These are phyloP conservation scores for Penicillium hesseltinei DNA, from an alignment of 2,329 filamentous ascomycete species.

Conservation along the genomic window DNA sequence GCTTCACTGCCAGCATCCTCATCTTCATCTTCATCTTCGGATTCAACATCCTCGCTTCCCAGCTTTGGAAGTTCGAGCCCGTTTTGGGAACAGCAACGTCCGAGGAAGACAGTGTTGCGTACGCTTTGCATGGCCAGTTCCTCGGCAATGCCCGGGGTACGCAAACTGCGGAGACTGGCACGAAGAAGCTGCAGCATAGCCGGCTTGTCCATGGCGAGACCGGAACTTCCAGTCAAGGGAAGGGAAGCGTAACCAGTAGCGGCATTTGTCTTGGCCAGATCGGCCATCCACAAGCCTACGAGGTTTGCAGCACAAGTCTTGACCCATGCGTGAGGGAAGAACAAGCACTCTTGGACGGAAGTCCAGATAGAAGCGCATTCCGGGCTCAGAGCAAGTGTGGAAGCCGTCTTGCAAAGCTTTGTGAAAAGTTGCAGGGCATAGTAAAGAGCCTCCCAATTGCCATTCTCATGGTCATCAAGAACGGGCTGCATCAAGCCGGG, in stretches of 20 bases:
- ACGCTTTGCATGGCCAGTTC: constrained; percentile 74
- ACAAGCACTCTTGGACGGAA: constrained; percentile 65
- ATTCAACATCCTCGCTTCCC: constrained; percentile 40
- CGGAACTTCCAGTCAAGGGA: constrained; percentile 67
- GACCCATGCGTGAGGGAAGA: constrained; percentile 69
- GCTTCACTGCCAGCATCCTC: constrained; percentile 47
- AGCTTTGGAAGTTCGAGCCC: constrained; percentile 46
- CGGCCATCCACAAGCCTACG: constrained; percentile 72
- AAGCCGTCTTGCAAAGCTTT: constrained; percentile 66
- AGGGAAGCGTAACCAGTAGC: constrained; percentile 54
- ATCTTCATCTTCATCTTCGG: constrained; percentile 42
- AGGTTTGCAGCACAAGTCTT: constrained; percentile 75
- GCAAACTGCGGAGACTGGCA: constrained; percentile 59
- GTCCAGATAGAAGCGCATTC: constrained; percentile 68
- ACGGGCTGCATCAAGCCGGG: constrained; percentile 54
- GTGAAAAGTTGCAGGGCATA: constrained; percentile 68
- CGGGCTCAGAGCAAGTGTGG: constrained; percentile 61
- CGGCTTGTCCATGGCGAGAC: constrained; percentile 63
- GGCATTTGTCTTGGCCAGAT: constrained; percentile 67
- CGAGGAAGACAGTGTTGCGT: constrained; percentile 80
- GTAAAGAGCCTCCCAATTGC: constrained; percentile 68
- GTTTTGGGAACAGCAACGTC: constrained; percentile 62
- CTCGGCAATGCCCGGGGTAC: constrained; percentile 65
- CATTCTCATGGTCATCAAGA: constrained; percentile 51
- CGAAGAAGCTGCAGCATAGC: constrained; percentile 61